These are phyloP conservation scores for Alternaria alternata DNA, from an alignment of 2,329 filamentous ascomycete genomes.

Conservation along the genomic window DNA sequence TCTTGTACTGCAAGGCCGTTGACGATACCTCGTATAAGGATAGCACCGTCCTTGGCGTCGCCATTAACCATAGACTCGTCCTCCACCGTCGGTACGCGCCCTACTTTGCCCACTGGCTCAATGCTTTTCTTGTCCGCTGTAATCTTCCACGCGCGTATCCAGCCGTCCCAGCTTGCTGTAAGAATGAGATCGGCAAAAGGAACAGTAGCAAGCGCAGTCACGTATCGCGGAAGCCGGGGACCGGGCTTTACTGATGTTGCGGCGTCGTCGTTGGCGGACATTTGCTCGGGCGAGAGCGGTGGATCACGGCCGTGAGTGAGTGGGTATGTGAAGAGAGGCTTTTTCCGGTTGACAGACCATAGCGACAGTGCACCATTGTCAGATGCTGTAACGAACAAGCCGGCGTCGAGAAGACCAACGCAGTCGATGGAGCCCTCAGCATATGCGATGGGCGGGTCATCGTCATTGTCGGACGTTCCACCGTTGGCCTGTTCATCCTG, in stretches of 20 bases:
- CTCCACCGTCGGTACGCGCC: slow-evolving; percentile 43
- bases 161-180: slow-evolving; percentile 94
- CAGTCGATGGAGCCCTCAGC: slow-evolving; percentile 89
- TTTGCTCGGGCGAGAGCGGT: slow-evolving; percentile 70
- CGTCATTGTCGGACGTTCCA: slow-evolving; percentile 53
- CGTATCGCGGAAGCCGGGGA: slow-evolving; percentile 77
- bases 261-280: slow-evolving; percentile 71
- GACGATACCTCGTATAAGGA: slow-evolving; percentile 74
- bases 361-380: slow-evolving; percentile 88
- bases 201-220: slow-evolving; percentile 85
- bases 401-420: slow-evolving; percentile 86
- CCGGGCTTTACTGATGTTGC: slow-evolving; percentile 57
- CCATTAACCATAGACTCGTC: slow-evolving; percentile 20
- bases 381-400: slow-evolving; percentile 89
- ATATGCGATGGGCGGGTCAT: slow-evolving; percentile 55
- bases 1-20: slow-evolving; percentile 92
- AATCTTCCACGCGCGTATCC: slow-evolving; percentile 83
- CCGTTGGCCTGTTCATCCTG: slow-evolving; percentile 53
- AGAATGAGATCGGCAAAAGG: slow-evolving; percentile 91
- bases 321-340: slow-evolving; percentile 81
- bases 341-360: slow-evolving; percentile 94
- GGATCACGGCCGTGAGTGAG: slow-evolving; percentile 87
- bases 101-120: slow-evolving; percentile 74
- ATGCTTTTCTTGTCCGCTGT: slow-evolving; percentile 76
- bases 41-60: slow-evolving; percentile 28